Evolutionary conservation across 441 rosid species (phyloP), one percentile per base, ranked within the genome.

Genomic region (Corymbia calophylla): DNA sequence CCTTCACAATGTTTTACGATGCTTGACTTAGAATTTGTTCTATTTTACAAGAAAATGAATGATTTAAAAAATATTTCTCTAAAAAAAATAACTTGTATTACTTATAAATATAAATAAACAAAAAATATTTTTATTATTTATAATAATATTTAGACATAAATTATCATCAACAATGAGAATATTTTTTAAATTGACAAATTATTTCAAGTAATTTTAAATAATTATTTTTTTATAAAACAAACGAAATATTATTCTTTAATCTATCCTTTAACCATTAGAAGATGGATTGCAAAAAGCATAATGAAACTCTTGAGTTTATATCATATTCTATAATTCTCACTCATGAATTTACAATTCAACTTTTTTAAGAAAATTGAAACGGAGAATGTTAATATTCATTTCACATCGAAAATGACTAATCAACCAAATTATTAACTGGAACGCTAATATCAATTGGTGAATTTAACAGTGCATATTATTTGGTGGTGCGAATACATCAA

Each of bases 71-170:
- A 23, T 21, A 21, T 21, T 23, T 56, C 9, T 56, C 5, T 2
- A 8, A 23, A 23, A 16, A 56, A 1, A 56, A 7, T 56, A 23
- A 23, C 0, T 9, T 56, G 2, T 23, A 58, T 23, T 58, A 0
- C 64, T 25, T 58, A 58, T 58, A 58, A 10, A 58, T 9, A 58
- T 5, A 56, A 56, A 56, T 23, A 7, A 53, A 53, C 3, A 5
- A 9, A 23, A 9, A 9, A 23, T 23, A 56, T 23, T 23, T 0
- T 56, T 0, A 56, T 56, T 0, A 0, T 56, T 56, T 56, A 0
- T 0, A 0, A 9, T 21, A 12, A 56, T 56, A 56, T 56, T 56
- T 56, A 56, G 0, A 23, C 4, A 56, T 56, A 23, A 9, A 56
- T 56, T 56, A 56, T 56, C 10, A 56, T 8, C 0, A 4, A 9